phyloP scores from a whole-genome alignment of 2,329 filamentous ascomycete genomes.

The Scorias spongiosa region DNA sequence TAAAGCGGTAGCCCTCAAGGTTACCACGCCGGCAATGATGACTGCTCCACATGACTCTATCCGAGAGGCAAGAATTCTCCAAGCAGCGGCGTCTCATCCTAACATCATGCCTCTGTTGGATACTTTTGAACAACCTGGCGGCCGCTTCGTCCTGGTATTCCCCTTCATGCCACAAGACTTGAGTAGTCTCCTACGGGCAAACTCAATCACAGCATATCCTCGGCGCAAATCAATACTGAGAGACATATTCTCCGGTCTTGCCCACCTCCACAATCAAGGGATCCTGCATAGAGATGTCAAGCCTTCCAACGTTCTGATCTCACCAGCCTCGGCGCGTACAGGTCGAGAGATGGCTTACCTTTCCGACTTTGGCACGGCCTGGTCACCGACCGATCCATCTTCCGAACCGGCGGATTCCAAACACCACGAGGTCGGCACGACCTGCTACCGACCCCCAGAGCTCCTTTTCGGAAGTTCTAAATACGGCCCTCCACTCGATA shows the following conservation, averaged over 20 bases:
- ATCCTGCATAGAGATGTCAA: conserved; percentile 94
- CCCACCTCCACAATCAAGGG: conserved; percentile 52
- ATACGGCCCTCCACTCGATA: conserved; percentile 61
- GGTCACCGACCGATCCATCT: conserved; percentile 45
- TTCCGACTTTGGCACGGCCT: conserved; percentile 85
- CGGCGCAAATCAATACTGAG: conserved; percentile 39
- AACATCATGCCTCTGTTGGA: conserved; percentile 55
- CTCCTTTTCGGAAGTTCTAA: conserved; percentile 67
- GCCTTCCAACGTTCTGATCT: conserved; percentile 57
- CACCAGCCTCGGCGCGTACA: conserved; percentile 26
- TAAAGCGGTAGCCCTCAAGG: conserved; percentile 57
- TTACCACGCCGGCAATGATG: conserved; percentile 60
- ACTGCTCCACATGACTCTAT: conserved; percentile 68
- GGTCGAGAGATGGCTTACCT: conserved; percentile 42
- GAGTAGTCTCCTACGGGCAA: conserved; percentile 42
- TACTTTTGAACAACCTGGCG: conserved; percentile 53
- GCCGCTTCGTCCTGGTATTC: conserved; percentile 65
- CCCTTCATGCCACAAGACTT: conserved; percentile 69
- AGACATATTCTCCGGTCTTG: conserved; percentile 57
- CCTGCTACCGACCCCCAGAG: conserved; percentile 80
- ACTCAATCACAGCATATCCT: conserved; percentile 9
- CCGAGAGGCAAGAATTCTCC: conserved; percentile 64
- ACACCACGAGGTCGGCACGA: conserved; percentile 86
- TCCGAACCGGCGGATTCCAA: conserved; percentile 55
- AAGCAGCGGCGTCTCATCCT: conserved; percentile 35